phyloP scores from a whole-genome alignment of 108 stramenopile species.

The Cyclostephanos invisitatus region DNA sequence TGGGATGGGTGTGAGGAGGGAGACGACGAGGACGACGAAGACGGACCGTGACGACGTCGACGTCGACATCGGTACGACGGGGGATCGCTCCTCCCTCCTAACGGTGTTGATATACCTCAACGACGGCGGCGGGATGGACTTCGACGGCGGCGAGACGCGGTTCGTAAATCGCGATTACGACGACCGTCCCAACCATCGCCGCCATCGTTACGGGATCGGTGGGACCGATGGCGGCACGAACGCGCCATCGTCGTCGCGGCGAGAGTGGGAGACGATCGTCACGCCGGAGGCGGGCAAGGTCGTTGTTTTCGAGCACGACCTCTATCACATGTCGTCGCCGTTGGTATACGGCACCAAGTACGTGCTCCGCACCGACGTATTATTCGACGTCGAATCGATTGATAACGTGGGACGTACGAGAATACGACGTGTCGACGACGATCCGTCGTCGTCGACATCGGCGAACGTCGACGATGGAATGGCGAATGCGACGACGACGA shows the following conservation, averaged over 20 bases:
- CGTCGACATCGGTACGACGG: too few relatives aligned
- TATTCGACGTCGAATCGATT: slow-evolving; percentile 47
- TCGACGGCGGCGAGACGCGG: slow-evolving; percentile 70
- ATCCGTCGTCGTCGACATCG: not conserved
- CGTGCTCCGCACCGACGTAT: slow-evolving; percentile 74
- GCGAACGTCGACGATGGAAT: not conserved
- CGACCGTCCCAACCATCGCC: not conserved
- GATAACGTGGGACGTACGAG: not conserved
- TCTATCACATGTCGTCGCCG: slow-evolving; percentile 70
- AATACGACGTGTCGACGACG: slow-evolving; percentile 20
- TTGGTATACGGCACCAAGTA: slow-evolving; percentile 71
- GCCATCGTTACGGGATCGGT: slow-evolving; percentile 2
- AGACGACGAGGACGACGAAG: too few relatives aligned
- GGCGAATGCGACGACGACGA: not conserved
- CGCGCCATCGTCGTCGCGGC: not conserved
- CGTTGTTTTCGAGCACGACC: slow-evolving; percentile 78
- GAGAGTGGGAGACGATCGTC: slow-evolving; percentile 22
- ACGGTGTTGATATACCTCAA: slow-evolving; percentile 80
- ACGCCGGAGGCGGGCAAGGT: slow-evolving; percentile 55
- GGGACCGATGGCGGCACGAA: not conserved
- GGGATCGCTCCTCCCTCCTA: slow-evolving; percentile 51
- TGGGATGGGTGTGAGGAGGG: not conserved
- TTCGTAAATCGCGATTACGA: slow-evolving; percentile 38
- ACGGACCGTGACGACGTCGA: too few relatives aligned
- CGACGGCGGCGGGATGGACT: slow-evolving; percentile 61